Conservation (phyloP, 768 basidiomycete species). For the Lactarius hengduanensis region DNA sequence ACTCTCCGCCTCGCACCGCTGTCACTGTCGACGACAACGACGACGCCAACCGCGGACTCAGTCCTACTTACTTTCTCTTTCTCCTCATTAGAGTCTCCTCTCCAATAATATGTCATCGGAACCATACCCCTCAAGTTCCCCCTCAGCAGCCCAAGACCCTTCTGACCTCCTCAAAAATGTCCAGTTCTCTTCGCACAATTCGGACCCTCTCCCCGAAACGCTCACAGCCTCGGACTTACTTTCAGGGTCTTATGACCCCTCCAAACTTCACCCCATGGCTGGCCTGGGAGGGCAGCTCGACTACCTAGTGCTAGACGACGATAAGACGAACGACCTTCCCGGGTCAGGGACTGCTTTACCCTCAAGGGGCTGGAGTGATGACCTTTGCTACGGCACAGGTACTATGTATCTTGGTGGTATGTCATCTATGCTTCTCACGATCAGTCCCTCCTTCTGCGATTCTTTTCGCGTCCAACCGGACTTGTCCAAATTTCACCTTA, state of each 20-base stretch:
- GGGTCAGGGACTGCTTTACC: slow-evolving; percentile 90
- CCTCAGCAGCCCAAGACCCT: slow-evolving; percentile 10
- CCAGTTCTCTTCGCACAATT: slow-evolving; percentile 31
- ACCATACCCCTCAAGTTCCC: slow-evolving; percentile 6
- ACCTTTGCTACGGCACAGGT: slow-evolving; percentile 98
- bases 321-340: slow-evolving; percentile 88
- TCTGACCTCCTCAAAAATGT: slow-evolving; percentile 29
- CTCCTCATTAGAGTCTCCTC: neutral
- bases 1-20: neutral
- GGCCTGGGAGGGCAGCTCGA: slow-evolving; percentile 91
- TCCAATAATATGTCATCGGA: slow-evolving; percentile 24
- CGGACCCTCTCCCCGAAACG: slow-evolving; percentile 49
- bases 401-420: slow-evolving; percentile 97
- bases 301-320: slow-evolving; percentile 94
- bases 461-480: slow-evolving; percentile 58
- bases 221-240: slow-evolving; percentile 88
- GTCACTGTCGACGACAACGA: slow-evolving; percentile 15
- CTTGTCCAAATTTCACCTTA: slow-evolving; percentile 32
- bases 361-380: slow-evolving; percentile 97
- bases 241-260: slow-evolving; percentile 83
- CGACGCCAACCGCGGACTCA: slow-evolving; percentile 5
- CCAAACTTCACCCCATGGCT: slow-evolving; percentile 91
- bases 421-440: slow-evolving; percentile 39
- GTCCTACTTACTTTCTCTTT: neutral
- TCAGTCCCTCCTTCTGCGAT: slow-evolving; percentile 32